Evolutionary conservation across 2,329 filamentous ascomycete species (phyloP), one percentile per base, ranked within the genome.

Genomic region (Colletotrichum zoysiae): DNA sequence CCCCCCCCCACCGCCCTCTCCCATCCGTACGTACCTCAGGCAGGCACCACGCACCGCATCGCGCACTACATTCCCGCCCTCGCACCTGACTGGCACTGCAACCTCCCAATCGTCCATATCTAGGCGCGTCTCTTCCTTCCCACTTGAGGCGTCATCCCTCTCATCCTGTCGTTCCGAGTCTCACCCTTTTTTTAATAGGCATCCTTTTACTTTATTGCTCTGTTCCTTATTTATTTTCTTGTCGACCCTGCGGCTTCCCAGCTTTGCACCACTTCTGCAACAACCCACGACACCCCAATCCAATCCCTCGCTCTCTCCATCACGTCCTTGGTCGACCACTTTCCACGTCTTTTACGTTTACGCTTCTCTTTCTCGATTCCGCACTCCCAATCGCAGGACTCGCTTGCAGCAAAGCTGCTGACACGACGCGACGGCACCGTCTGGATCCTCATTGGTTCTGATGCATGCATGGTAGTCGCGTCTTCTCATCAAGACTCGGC

Each of bases 11-110:
- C n/a, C n/a, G n/a, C n/a, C n/a, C n/a, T n/a, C 23, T 4, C 5
- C 18, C 14, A 11, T 23, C 33, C 63, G 42, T 42, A 51, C 38
- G 40, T 44, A 71, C 59, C 55, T 67, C 70, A 70, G 53, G 61
- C 61, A 64, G 35, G 60, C 60, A 64, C 48, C 38, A 64, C 23
- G 48, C 50, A 23, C 50, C 48, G n/a, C 50, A 23, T 38, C 61
- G 38, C 50, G 61, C 65, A 72, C 70, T 56, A 66, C 70, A 72
- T 72, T 72, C 70, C 70, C 70, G 70, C 60, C 35, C 66, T 65
- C 59, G 60, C 65, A 72, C 70, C 70, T 64, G 60, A 53, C 70
- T 20, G 65, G 44, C 65, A 69, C 59, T 60, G 70, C 60, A 64
- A 56, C 50, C 48, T 46, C 46, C 33, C 61, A 71, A 51, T 60